phyloP scores from a whole-genome alignment of 192 early-diverging fungal species.

The Lobosporangium transversale region DNA sequence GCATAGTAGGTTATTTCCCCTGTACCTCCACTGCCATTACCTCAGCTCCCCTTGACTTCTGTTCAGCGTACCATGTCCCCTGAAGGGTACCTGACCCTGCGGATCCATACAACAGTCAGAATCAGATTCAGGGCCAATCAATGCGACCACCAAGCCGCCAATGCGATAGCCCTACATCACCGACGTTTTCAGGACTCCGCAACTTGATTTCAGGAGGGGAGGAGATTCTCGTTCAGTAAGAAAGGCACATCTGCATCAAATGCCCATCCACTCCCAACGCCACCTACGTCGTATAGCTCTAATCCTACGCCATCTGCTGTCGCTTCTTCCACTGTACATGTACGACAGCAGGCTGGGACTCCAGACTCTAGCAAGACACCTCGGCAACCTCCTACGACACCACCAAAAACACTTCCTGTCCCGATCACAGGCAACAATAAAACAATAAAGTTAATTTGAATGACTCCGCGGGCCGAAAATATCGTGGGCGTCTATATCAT shows the following conservation, averaged over 20 bases:
- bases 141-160: constrained; percentile 34
- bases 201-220: constrained; percentile 27
- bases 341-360: constrained; percentile 11
- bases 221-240: constrained; percentile 36
- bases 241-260: constrained; percentile 1
- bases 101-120: constrained; percentile 1
- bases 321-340: background rate
- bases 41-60: too few relatives aligned
- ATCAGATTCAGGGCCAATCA: background rate
- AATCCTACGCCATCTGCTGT: constrained; percentile 1
- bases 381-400: constrained; percentile 18
- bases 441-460: background rate
- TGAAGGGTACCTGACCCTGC: background rate
- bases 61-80: constrained; percentile 19
- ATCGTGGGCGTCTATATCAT: constrained; percentile 18
- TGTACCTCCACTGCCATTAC: background rate
- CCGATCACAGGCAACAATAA: constrained; percentile 10
- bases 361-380: constrained; percentile 22
- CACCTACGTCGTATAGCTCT: constrained; percentile 29
- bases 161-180: constrained; percentile 23
- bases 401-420: constrained; percentile 22
- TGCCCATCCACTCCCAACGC: constrained; percentile 30
- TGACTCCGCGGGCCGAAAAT: constrained; percentile 19
- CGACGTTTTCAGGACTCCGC: constrained; percentile 26
- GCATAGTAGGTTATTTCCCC: constrained; percentile 1